A percentile compares a stretch with the other conserved stretches of the same genome.
Conservation (phyloP, 1,139 yeast genomes). For the Geotrichum fermentans region DNA sequence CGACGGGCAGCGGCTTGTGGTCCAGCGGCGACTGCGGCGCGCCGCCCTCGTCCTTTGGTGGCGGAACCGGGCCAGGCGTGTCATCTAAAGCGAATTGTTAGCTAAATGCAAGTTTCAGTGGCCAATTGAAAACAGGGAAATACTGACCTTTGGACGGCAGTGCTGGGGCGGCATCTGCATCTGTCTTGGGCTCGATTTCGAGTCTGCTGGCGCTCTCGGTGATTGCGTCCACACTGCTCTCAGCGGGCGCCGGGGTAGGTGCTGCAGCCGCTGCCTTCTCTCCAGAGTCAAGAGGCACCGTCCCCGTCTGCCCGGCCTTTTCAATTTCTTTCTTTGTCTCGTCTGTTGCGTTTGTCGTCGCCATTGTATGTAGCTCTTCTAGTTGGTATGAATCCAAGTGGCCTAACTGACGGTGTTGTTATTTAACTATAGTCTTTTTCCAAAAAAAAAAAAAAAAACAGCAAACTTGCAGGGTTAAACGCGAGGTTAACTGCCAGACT, state of each 20-base stretch:
- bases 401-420: no score
- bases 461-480: no score
- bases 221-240: background rate
- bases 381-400: no score
- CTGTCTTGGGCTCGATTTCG: background rate
- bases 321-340: background rate
- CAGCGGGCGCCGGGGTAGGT: background rate
- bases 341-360: background rate
- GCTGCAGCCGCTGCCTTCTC: background rate
- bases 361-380: background rate
- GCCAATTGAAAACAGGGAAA: background rate
- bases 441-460: no score
- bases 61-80: background rate
- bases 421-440: no score
- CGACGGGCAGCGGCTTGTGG: slow-evolving; percentile 9
- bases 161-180: background rate
- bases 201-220: background rate
- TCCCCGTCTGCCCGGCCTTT: no score
- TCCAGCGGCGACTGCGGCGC: no score
- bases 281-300: no score
- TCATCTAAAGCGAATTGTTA: background rate
- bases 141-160: slow-evolving; percentile 6
- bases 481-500: no score
- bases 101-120: no score
- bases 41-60: background rate